These are phyloP conservation scores for Digitaria exilis DNA, from an alignment of 202 grass and related monocot species.

Conservation along the genomic window DNA sequence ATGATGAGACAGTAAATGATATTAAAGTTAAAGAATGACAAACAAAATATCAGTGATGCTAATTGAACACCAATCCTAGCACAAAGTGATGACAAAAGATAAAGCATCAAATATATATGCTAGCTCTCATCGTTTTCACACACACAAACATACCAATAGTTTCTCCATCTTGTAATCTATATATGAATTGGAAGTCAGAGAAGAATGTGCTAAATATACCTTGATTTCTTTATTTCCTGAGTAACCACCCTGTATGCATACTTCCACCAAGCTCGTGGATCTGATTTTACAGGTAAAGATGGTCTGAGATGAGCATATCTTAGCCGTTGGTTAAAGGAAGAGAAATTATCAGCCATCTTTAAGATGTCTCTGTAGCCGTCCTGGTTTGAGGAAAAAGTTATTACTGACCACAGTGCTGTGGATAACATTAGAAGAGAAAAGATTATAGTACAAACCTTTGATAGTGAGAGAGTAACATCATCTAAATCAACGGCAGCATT, in stretches of 20 bases:
- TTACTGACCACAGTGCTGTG: not conserved
- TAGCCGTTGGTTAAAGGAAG: slow-evolving; percentile 89
- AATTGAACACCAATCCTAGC: not conserved
- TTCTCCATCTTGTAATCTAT: too few relatives aligned
- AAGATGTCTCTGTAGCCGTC: slow-evolving; percentile 93
- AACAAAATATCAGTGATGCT: slow-evolving; percentile 24
- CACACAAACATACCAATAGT: too few relatives aligned
- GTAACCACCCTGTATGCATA: slow-evolving; percentile 82
- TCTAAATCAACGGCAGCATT: slow-evolving; percentile 91
- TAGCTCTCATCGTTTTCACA: too few relatives aligned
- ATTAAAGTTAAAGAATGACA: not conserved
- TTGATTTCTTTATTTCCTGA: slow-evolving; percentile 90
- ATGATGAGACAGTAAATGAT: slow-evolving; percentile 25
- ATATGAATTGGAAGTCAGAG: slow-evolving; percentile 15
- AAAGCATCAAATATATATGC: slow-evolving; percentile 11
- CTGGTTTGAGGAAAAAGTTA: slow-evolving; percentile 42
- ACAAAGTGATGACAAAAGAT: slow-evolving; percentile 10
- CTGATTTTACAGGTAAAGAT: slow-evolving; percentile 66
- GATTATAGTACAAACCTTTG: slow-evolving; percentile 60
- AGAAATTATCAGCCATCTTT: slow-evolving; percentile 97
- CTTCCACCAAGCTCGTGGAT: slow-evolving; percentile 90
- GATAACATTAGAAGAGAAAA: not conserved
- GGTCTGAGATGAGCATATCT: slow-evolving; percentile 95
- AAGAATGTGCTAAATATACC: slow-evolving; percentile 37
- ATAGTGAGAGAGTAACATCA: slow-evolving; percentile 88